Evolutionary conservation across 805 yeast species (phyloP).

Genomic region (Wickerhamomyces hampshirensis): DNA sequence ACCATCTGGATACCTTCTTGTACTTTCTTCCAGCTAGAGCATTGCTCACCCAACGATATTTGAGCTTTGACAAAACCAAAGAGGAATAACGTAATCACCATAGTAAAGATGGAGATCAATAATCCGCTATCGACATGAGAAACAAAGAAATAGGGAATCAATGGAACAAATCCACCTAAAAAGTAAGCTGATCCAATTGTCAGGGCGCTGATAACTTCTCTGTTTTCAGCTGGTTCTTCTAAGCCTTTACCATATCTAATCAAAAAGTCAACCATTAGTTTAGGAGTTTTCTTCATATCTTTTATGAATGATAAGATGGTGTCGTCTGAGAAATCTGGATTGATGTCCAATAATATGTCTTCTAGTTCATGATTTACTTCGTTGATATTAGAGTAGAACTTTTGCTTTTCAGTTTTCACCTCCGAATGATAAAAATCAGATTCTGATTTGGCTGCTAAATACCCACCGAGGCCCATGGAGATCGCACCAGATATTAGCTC

Average conservation of each 20-base stretch:
- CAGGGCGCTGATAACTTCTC: slow-evolving; percentile 81
- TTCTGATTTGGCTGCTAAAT: slow-evolving; percentile 89
- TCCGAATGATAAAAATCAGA: slow-evolving; percentile 67
- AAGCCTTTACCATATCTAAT: slow-evolving; percentile 87
- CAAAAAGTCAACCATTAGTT: slow-evolving; percentile 76
- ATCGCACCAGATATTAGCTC: slow-evolving; percentile 96
- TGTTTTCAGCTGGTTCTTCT: slow-evolving; percentile 91
- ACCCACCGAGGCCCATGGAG: slow-evolving; percentile 97
- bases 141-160: slow-evolving; percentile 87
- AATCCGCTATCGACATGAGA: slow-evolving; percentile 72
- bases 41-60: slow-evolving; percentile 77
- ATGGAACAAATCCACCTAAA: slow-evolving; percentile 88
- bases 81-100: slow-evolving; percentile 79
- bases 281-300: slow-evolving; percentile 77
- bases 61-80: slow-evolving; percentile 86
- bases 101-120: slow-evolving; percentile 65
- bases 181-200: slow-evolving; percentile 89
- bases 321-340: slow-evolving; percentile 50
- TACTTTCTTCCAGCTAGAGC: slow-evolving; percentile 53
- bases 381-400: slow-evolving; percentile 61
- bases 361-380: slow-evolving; percentile 71
- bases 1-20: slow-evolving; percentile 89
- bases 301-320: slow-evolving; percentile 69
- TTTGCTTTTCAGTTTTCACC: slow-evolving; percentile 64
- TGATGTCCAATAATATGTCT: slow-evolving; percentile 72